A percentile compares a stretch with the other conserved stretches of the same genome.
These are phyloP conservation scores for Panellus pusillus DNA, from an alignment of 768 basidiomycete genomes.

Conservation along the genomic window DNA sequence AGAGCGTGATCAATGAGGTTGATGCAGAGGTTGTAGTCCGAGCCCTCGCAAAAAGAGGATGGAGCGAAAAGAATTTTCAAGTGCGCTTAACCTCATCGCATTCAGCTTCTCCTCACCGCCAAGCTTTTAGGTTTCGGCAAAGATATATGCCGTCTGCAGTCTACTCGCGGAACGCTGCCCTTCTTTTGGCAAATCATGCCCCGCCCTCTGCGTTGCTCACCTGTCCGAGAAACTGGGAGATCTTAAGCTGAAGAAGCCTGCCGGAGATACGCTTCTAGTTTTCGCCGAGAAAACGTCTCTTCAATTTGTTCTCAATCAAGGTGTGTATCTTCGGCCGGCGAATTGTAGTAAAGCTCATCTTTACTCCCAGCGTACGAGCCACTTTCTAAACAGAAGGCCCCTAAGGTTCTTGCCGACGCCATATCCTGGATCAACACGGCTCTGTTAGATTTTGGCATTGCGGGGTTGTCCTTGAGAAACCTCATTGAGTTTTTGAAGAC, in stretches of 20 bases:
- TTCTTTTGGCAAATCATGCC: conserved; percentile 82
- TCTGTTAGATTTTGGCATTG: conserved; percentile 87
- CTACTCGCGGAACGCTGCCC: conserved; percentile 77
- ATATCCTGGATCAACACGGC: conserved; percentile 85
- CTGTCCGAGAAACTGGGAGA: conserved; percentile 95
- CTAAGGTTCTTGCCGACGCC: conserved; percentile 93
- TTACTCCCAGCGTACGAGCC: conserved; percentile 79
- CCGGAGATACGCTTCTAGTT: conserved; percentile 77
- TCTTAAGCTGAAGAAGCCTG: conserved; percentile 94
- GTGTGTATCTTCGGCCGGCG: conserved; percentile 41
- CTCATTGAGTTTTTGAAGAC: conserved; percentile 91
- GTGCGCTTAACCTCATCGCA: conserved; percentile 37
- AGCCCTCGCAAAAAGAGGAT: conserved; percentile 88
- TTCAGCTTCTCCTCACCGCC: background rate
- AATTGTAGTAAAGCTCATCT: background rate
- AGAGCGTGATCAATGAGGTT: conserved; percentile 58
- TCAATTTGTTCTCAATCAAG: conserved; percentile 91
- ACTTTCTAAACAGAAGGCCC: conserved; percentile 92
- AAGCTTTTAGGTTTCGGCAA: conserved; percentile 74
- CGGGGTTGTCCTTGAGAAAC: conserved; percentile 76
- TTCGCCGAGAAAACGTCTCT: conserved; percentile 93
- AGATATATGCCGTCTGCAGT: conserved; percentile 77
- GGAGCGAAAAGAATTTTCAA: conserved; percentile 99
- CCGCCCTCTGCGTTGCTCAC: conserved; percentile 78
- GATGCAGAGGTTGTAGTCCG: conserved; percentile 91